phyloP scores from a whole-genome alignment of 768 basidiomycete genomes.

The Phanerodontia chrysosporium region DNA sequence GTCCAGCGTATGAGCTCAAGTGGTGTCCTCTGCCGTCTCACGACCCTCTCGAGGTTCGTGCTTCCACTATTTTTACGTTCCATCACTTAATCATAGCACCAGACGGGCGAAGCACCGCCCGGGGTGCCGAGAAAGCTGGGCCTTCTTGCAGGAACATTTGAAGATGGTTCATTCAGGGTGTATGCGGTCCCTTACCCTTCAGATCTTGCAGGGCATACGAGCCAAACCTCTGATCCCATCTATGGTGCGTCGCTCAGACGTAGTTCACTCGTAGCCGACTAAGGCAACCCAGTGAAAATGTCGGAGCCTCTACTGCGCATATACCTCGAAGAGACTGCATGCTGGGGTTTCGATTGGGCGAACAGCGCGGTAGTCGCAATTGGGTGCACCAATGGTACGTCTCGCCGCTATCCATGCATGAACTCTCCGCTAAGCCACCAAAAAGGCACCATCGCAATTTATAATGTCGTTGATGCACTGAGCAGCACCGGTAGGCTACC shows the following conservation, averaged over 20 bases:
- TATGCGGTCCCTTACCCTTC: constrained; percentile 77
- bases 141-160: constrained; percentile 77
- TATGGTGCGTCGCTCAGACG: neutral
- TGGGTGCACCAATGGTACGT: constrained; percentile 77
- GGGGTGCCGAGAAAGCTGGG: constrained; percentile 59
- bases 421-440: too few species aligned
- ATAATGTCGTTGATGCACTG: constrained; percentile 26
- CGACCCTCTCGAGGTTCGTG: constrained; percentile 40
- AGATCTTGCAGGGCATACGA: constrained; percentile 30
- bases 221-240: constrained; percentile 15
- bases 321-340: constrained; percentile 70
- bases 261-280: too few species aligned
- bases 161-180: constrained; percentile 80
- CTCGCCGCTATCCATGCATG: neutral
- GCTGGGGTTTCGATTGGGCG: constrained; percentile 85
- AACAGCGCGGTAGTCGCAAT: constrained; percentile 80
- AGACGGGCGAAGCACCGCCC: neutral
- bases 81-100: too few species aligned
- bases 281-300: constrained; percentile 42
- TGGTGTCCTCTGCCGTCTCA: constrained; percentile 93
- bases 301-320: constrained; percentile 67
- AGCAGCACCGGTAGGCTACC: neutral
- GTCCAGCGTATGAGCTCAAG: constrained; percentile 75
- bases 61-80: constrained; percentile 24
- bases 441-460: constrained; percentile 34